Conservation (phyloP, 169 alveolate genomes). For the Plasmodium berghei region DNA sequence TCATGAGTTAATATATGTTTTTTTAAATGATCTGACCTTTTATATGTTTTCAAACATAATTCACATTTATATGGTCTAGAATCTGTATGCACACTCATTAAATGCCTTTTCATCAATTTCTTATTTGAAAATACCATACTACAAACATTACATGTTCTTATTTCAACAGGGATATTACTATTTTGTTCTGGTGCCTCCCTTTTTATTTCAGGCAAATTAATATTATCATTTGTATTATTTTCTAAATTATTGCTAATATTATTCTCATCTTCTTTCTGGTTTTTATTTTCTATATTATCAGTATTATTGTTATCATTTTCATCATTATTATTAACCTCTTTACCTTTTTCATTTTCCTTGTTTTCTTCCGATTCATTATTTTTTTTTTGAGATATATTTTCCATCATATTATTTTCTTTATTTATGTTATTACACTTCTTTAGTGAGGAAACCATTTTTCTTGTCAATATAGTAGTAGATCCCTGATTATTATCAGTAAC, state of each 20-base stretch:
- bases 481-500: background rate
- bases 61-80: conserved; percentile 76
- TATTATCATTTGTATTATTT: background rate
- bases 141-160: conserved; percentile 58
- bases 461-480: background rate
- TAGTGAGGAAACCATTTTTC: background rate
- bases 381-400: background rate
- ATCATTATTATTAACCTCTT: background rate
- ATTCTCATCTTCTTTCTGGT: background rate
- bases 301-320: background rate
- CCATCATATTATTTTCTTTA: background rate
- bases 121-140: conserved; percentile 69
- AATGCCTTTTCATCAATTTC: conserved; percentile 69
- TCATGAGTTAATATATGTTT: conserved; percentile 79
- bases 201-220: background rate
- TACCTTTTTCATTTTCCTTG: background rate
- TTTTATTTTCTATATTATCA: background rate
- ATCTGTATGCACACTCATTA: conserved; percentile 73
- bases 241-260: too few relatives aligned
- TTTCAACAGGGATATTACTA: conserved; percentile 32
- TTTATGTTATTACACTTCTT: background rate
- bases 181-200: background rate
- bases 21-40: conserved; percentile 83
- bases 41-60: conserved; percentile 70
- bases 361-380: background rate